Conservation (phyloP, 23 red algal species). For the Gracilaria caudata region DNA sequence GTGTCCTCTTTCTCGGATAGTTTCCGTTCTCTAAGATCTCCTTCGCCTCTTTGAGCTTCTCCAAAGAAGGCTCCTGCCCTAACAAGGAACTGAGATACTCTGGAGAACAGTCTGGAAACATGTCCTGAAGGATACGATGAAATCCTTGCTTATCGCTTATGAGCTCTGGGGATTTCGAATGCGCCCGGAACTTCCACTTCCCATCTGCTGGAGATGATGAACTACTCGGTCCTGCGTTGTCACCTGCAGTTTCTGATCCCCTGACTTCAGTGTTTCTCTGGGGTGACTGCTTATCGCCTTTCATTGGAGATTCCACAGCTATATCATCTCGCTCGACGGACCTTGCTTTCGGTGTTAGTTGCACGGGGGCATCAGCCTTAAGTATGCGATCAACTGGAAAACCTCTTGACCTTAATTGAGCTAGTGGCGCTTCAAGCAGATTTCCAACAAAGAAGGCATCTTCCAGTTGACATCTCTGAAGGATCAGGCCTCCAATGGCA, state of each 20-base stretch:
- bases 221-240: background rate
- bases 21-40: background rate
- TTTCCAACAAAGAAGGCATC: slow-evolving; percentile 59
- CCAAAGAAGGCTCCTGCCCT: slow-evolving; percentile 36
- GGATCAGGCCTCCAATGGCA: slow-evolving; percentile 46
- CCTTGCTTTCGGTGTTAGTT: background rate
- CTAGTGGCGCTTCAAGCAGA: slow-evolving; percentile 70
- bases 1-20: slow-evolving; percentile 14
- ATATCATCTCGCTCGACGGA: background rate
- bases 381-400: slow-evolving; percentile 86
- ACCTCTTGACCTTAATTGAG: slow-evolving; percentile 46
- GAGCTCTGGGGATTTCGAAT: background rate
- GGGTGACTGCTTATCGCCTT: background rate
- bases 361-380: background rate
- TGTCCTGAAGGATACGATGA: slow-evolving; percentile 20
- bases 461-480: slow-evolving; percentile 51
- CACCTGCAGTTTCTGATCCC: background rate
- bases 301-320: too few species aligned
- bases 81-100: slow-evolving; percentile 28
- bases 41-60: slow-evolving; percentile 26
- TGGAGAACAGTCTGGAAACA: slow-evolving; percentile 31
- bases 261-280: background rate
- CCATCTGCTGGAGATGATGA: background rate
- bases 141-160: slow-evolving; percentile 35
- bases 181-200: background rate